phyloP scores from a whole-genome alignment of 768 basidiomycete genomes.

The Goffeauzyma gilvescens region DNA sequence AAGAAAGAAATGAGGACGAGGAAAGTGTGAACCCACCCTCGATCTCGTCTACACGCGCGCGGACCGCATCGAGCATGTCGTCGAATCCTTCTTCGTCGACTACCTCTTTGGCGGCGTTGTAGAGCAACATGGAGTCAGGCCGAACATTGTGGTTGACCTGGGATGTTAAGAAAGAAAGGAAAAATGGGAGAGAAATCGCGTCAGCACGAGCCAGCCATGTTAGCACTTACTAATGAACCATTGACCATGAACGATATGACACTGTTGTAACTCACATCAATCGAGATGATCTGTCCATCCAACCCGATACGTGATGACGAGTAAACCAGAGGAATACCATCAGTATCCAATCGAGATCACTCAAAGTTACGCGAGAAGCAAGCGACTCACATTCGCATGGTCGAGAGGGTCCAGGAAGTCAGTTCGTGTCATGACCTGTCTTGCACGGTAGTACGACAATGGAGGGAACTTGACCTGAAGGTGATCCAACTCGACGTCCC shows the following conservation, averaged over 20 bases:
- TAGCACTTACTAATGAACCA: too few species aligned
- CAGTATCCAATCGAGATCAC: background rate
- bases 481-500: constrained; percentile 1
- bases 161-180: too few species aligned
- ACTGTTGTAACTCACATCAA: constrained; percentile 47
- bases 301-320: constrained; percentile 40
- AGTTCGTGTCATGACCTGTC: constrained; percentile 39
- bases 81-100: constrained; percentile 60
- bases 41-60: constrained; percentile 65
- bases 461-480: constrained; percentile 10
- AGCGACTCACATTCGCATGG: constrained; percentile 34
- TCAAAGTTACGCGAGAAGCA: too few species aligned
- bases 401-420: constrained; percentile 51
- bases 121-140: constrained; percentile 58
- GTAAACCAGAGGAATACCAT: background rate
- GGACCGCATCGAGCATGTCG: constrained; percentile 51
- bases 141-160: constrained; percentile 57
- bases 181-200: too few species aligned
- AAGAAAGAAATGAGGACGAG: background rate
- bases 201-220: too few species aligned
- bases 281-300: constrained; percentile 55
- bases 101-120: constrained; percentile 53
- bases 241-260: too few species aligned
- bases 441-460: constrained; percentile 7
- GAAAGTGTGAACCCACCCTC: constrained; percentile 38